These are phyloP conservation scores for Plasmodium vivax DNA, from an alignment of 169 alveolate genomes.

Conservation along the genomic window DNA sequence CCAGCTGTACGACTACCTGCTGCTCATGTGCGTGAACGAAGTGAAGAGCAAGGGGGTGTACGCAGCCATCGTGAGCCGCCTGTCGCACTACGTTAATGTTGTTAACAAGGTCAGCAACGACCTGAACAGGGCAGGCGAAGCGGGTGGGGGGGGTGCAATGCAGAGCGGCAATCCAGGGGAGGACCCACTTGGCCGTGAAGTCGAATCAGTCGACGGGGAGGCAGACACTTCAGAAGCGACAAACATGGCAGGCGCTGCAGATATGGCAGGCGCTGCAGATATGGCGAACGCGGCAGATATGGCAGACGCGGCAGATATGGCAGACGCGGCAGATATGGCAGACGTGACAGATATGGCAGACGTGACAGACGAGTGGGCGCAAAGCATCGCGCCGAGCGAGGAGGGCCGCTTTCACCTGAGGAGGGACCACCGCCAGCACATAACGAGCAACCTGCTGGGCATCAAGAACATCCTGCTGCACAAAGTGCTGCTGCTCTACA, in stretches of 20 bases:
- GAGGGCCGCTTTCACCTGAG: not conserved
- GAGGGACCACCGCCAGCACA: conserved; percentile 1
- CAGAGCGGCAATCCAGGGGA: not conserved
- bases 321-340: not conserved
- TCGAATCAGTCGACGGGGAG: not conserved
- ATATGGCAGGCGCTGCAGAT: not conserved
- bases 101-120: conserved; percentile 46
- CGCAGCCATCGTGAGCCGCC: not conserved
- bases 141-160: not conserved
- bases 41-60: conserved; percentile 28
- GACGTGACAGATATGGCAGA: not conserved
- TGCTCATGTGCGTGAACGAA: conserved; percentile 49
- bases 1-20: conserved; percentile 44
- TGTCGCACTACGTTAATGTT: conserved; percentile 43
- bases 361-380: not conserved
- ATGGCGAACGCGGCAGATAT: not conserved
- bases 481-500: conserved; percentile 31
- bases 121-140: not conserved
- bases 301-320: not conserved
- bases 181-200: not conserved
- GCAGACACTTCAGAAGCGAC: not conserved
- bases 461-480: conserved; percentile 25
- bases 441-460: not conserved
- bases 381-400: not conserved
- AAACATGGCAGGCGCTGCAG: not conserved